A percentile compares a stretch with the other conserved stretches of the same genome.
phyloP scores from a whole-genome alignment of 2,329 filamentous ascomycete species.

The Alternaria gansuensis region DNA sequence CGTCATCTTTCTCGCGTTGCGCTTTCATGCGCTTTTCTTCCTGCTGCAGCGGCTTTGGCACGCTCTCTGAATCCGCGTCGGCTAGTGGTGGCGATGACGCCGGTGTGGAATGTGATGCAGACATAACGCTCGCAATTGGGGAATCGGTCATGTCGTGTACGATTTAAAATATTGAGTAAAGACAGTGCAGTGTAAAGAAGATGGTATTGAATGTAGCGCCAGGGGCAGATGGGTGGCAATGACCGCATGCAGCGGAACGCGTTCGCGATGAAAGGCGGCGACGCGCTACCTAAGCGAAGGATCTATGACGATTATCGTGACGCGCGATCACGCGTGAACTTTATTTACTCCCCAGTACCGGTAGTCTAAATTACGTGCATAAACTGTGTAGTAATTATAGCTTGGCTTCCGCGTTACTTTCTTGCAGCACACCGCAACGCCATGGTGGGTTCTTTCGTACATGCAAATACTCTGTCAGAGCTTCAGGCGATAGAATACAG shows the following conservation, averaged over 20 bases:
- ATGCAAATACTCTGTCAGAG: conserved; percentile 18
- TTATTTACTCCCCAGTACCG: conserved; percentile 19
- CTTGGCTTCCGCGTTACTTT: background rate
- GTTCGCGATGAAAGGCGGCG: conserved; percentile 24
- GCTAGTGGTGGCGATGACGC: conserved; percentile 47
- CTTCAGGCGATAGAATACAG: conserved; percentile 60
- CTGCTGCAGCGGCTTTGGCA: conserved; percentile 55
- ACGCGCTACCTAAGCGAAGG: conserved; percentile 38
- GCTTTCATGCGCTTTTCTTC: conserved; percentile 59
- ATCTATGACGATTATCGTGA: conserved; percentile 38
- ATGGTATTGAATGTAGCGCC: conserved; percentile 11
- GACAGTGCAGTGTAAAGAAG: background rate
- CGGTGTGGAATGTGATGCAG: conserved; percentile 42
- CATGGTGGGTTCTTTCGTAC: background rate
- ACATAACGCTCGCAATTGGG: conserved; percentile 32
- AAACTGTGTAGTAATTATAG: too few relatives aligned
- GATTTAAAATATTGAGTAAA: background rate
- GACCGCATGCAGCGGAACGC: conserved; percentile 17
- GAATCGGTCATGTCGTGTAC: conserved; percentile 35
- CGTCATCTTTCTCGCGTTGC: conserved; percentile 56
- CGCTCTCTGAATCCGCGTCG: conserved; percentile 39
- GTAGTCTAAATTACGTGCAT: too few relatives aligned
- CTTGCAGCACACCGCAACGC: background rate
- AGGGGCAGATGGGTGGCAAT: conserved; percentile 27
- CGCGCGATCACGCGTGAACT: conserved; percentile 40